Base-by-base conservation (phyloP, 768 basidiomycete genomes). In the Butyriboletus loyo region DNA sequence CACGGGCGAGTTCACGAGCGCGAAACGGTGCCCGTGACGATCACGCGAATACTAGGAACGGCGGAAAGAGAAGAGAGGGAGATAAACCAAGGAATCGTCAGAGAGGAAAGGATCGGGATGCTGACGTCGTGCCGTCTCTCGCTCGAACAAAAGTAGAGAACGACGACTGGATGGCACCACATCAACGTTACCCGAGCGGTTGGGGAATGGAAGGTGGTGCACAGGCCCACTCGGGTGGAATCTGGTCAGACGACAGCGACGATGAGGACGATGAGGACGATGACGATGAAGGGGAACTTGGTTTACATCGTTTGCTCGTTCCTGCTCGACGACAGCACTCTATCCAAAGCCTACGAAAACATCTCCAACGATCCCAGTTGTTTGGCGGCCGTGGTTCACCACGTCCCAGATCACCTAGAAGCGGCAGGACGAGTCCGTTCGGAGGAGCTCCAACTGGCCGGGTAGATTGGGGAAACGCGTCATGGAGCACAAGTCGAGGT, bases 241-340 rank as follows among this genome's bases (percentile, higher is more conserved):
- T 46, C 7, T 66, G 60, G 50, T 53, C 58, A 3, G 58, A 66
- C 14, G 63, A 65, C 19, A 63, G 66, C 25, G 68, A 66, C 40
- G 71, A 70, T 2, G 69, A 70, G 9, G 72, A 72, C 2, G 57
- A 58, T 5, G 63, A 74, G 4, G 77, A 77, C 1, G 74, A 74
- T 4, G 78, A 78, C 8, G 77, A 79, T 14, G 81, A 79, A 36
- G 77, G 74, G 15, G 87, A 88, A 61, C 71, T 88, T 41, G 78
- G 83, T 61, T 74, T 89, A 36, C 83, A 85, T 15, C 77, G 78
- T 25, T 76, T 89, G 50, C 80, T 90, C 32, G 81, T 86, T 25
- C 85, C 82, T 8, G 77, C 88, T 19, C 86, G 83, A 64, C 75
- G 87, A 25, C 87, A 90, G 62, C 78, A 83, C 53, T 88, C 87